These are phyloP conservation scores for Mucor mucedo DNA, from an alignment of 371 early-diverging fungal species.

Conservation along the genomic window DNA sequence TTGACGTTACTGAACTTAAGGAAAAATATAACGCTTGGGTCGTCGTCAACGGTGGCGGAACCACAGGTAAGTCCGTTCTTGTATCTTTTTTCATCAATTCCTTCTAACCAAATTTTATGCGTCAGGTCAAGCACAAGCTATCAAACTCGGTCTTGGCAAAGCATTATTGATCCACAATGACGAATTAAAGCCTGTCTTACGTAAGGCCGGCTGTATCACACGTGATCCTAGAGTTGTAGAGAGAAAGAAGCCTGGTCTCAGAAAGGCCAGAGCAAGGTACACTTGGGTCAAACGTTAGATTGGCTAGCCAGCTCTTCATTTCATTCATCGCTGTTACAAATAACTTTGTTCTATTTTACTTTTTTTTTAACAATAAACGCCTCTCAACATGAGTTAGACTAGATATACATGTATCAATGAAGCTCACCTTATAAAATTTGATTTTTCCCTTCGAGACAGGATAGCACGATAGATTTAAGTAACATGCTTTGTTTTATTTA, in stretches of 20 bases:
- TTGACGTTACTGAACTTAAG: constrained; percentile 65
- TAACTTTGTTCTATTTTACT: no score
- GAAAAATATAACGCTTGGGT: constrained; percentile 91
- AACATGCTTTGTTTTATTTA: no score
- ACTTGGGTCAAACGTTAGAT: constrained; percentile 73
- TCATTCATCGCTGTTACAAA: neutral
- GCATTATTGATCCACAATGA: constrained; percentile 78
- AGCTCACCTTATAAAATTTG: neutral
- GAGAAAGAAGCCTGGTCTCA: constrained; percentile 97
- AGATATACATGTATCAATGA: no score
- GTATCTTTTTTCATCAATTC: neutral
- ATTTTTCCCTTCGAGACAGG: no score
- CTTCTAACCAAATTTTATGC: constrained; percentile 7
- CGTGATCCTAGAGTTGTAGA: constrained; percentile 92
- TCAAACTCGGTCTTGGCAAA: constrained; percentile 83
- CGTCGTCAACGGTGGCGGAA: constrained; percentile 87
- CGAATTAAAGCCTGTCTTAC: constrained; percentile 61
- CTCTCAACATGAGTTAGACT: no score
- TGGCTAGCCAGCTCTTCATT: neutral
- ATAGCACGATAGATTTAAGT: no score
- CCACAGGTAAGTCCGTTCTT: constrained; percentile 57
- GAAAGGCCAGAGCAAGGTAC: constrained; percentile 92
- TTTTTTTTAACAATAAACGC: no score
- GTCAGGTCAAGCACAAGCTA: constrained; percentile 83
- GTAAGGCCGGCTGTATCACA: constrained; percentile 75